Percentiles rank a stretch among this genome's conserved stretches.
phyloP scores from a whole-genome alignment of 2,329 filamentous ascomycete species.

The Stachybotrys chartarum region DNA sequence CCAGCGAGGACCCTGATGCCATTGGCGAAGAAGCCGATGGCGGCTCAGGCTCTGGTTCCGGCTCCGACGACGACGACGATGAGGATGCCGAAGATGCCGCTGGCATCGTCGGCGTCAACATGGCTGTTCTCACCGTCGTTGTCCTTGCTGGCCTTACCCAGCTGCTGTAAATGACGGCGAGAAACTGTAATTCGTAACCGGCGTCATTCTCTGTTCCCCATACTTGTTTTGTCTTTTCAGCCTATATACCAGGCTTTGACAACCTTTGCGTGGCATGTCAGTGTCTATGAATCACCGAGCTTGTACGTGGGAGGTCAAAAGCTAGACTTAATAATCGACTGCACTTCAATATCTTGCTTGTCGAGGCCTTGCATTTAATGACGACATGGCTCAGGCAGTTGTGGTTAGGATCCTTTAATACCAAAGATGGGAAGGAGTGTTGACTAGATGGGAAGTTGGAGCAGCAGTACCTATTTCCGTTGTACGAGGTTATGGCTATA shows the following conservation, averaged over 20 bases:
- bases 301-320: constrained; percentile 22
- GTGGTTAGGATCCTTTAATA: no score
- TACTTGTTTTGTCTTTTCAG: constrained; percentile 24
- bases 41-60: constrained; percentile 19
- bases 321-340: constrained; percentile 38
- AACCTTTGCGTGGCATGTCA: constrained; percentile 17
- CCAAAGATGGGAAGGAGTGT: not conserved
- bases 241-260: constrained; percentile 26
- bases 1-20: constrained; percentile 41
- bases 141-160: constrained; percentile 40
- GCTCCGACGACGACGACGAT: constrained; percentile 14
- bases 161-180: constrained; percentile 37
- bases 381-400: no score
- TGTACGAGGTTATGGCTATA: not conserved
- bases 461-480: not conserved
- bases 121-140: constrained; percentile 37
- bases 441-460: not conserved
- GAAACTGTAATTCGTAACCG: constrained; percentile 22
- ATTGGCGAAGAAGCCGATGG: constrained; percentile 24
- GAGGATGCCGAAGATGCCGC: constrained; percentile 33
- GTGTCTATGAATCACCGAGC: constrained; percentile 14
- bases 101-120: constrained; percentile 38
- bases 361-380: not conserved
- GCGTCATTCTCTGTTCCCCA: constrained; percentile 27
- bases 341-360: constrained; percentile 16